Percentiles rank a stretch among this genome's conserved stretches.
phyloP scores from a whole-genome alignment of 140 eudicot species.

The Oenanthe javanica region DNA sequence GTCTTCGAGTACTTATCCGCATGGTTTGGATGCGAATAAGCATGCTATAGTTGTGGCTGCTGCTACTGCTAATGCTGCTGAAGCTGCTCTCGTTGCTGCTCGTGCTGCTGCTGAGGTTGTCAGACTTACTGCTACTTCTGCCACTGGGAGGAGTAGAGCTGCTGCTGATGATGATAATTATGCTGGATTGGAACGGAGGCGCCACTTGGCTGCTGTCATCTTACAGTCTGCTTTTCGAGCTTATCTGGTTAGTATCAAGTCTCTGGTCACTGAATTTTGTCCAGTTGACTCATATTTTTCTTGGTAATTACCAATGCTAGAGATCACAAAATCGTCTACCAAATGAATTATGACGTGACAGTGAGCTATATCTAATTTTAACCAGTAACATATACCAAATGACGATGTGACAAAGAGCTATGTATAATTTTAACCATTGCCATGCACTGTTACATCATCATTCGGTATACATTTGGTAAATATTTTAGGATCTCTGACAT shows the following conservation, averaged over 20 bases:
- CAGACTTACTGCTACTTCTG: slow-evolving; percentile 37
- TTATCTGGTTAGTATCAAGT: slow-evolving; percentile 49
- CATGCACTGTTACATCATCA: background rate
- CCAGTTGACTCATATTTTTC: background rate
- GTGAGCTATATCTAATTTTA: too few species aligned
- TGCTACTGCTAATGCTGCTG: slow-evolving; percentile 95
- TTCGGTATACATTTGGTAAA: background rate
- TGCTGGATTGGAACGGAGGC: slow-evolving; percentile 31
- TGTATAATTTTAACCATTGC: background rate
- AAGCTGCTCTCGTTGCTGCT: slow-evolving; percentile 95
- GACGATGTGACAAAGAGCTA: background rate
- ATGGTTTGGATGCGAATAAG: slow-evolving; percentile 54
- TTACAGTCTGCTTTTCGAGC: slow-evolving; percentile 85
- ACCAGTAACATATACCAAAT: background rate
- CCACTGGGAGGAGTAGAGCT: slow-evolving; percentile 28
- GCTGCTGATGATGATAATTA: background rate
- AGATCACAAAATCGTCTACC: too few species aligned
- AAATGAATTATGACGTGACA: too few species aligned
- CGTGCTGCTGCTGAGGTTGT: slow-evolving; percentile 97
- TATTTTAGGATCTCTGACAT: too few species aligned
- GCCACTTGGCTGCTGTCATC: slow-evolving; percentile 49
- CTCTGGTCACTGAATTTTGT: background rate
- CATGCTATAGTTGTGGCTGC: slow-evolving; percentile 97
- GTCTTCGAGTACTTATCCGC: slow-evolving; percentile 1
- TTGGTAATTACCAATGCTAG: background rate